Conservation (phyloP, 2,329 filamentous ascomycete species). For the Aschersonia sp. region DNA sequence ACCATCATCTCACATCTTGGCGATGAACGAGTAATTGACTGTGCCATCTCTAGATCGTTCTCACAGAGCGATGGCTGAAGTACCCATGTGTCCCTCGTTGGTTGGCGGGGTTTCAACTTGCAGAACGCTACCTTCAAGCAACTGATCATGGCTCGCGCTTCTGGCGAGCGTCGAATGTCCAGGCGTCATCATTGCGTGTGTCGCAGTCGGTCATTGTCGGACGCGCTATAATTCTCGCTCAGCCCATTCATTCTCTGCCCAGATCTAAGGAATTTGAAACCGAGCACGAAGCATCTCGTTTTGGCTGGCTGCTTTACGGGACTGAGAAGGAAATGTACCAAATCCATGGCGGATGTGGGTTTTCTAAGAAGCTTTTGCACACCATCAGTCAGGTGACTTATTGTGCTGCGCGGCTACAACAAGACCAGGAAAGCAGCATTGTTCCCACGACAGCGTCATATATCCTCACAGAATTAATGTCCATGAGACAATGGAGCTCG, state of each 20-base stretch:
- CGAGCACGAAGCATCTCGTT: constrained; percentile 15
- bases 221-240: constrained; percentile 22
- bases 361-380: constrained; percentile 23
- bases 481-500: constrained; percentile 21
- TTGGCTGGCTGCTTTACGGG: constrained; percentile 24
- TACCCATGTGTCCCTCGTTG: constrained; percentile 19
- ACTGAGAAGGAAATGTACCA: constrained; percentile 18
- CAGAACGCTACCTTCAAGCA: constrained; percentile 18
- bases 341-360: constrained; percentile 26
- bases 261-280: constrained; percentile 13
- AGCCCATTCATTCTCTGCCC: constrained; percentile 21
- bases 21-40: too few species aligned
- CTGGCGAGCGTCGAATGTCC: constrained; percentile 18
- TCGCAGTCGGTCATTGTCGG: constrained; percentile 25
- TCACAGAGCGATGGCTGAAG: constrained; percentile 20
- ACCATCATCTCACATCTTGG: too few species aligned
- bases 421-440: constrained; percentile 16
- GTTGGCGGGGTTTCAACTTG: constrained; percentile 20
- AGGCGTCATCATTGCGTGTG: constrained; percentile 17
- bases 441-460: constrained; percentile 16
- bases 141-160: constrained; percentile 22
- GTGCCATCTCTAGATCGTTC: constrained; percentile 14
- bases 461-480: constrained; percentile 12
- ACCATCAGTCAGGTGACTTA: constrained; percentile 22
- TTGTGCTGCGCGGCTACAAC: constrained; percentile 17